These are phyloP conservation scores for Conticribra guillardii DNA, from an alignment of 108 stramenopile species.

Conservation along the genomic window DNA sequence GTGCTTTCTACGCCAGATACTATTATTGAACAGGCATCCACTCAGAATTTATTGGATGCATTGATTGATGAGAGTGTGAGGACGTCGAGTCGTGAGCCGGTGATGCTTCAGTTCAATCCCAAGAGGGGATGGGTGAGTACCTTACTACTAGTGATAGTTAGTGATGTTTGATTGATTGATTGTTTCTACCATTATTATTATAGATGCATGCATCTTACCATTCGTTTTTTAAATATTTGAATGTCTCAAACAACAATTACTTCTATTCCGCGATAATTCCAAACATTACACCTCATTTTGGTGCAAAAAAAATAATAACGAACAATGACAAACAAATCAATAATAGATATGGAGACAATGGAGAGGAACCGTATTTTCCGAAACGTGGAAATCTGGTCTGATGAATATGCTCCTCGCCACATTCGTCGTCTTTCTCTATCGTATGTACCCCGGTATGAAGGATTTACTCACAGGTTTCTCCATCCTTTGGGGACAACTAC, in stretches of 20 bases:
- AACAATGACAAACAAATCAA: too few relatives aligned
- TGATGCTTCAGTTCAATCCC: constrained; percentile 92
- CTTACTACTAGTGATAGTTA: background rate
- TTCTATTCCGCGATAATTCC: too few relatives aligned
- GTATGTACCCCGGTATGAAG: constrained; percentile 49
- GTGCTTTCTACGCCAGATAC: constrained; percentile 83
- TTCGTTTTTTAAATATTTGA: too few relatives aligned
- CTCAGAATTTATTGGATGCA: constrained; percentile 84
- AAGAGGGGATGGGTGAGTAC: constrained; percentile 54
- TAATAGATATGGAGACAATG: constrained; percentile 81
- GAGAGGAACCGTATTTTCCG: constrained; percentile 87
- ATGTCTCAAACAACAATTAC: too few relatives aligned
- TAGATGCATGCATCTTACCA: too few relatives aligned
- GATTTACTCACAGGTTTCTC: constrained; percentile 62
- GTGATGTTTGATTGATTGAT: too few relatives aligned
- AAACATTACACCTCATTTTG: too few relatives aligned
- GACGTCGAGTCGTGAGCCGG: constrained; percentile 70
- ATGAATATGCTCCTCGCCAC: constrained; percentile 71
- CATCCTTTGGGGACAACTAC: constrained; percentile 83
- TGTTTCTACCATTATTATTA: too few relatives aligned
- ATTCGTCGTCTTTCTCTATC: constrained; percentile 52
- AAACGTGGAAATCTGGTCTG: constrained; percentile 80
- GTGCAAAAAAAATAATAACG: too few relatives aligned
- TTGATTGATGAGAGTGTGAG: constrained; percentile 86
- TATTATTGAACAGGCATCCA: constrained; percentile 89